Evolutionary conservation across 2,329 filamentous ascomycete genomes (phyloP).

Genomic region (Trichoderma semiorbis): DNA sequence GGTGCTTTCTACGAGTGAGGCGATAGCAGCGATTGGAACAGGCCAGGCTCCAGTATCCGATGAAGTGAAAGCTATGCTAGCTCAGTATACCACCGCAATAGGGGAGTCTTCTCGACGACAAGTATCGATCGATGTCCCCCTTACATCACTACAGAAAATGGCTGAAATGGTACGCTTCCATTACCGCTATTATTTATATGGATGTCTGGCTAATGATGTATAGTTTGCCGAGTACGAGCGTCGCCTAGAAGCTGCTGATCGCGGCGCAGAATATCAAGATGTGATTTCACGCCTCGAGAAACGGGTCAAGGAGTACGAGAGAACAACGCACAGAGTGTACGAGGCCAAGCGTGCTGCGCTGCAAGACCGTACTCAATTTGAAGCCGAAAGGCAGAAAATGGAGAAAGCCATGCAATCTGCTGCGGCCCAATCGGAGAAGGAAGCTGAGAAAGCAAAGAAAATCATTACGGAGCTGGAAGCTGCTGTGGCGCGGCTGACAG

Average conservation of each 20-base stretch:
- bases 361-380: conserved; percentile 47
- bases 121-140: conserved; percentile 28
- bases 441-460: conserved; percentile 37
- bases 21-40: conserved; percentile 21
- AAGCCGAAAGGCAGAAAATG: conserved; percentile 44
- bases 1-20: conserved; percentile 23
- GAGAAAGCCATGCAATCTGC: conserved; percentile 31
- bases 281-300: conserved; percentile 43
- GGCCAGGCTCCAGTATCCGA: conserved; percentile 33
- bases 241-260: conserved; percentile 26
- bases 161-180: conserved; percentile 35
- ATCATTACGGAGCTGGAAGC: conserved; percentile 38
- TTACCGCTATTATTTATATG: not conserved
- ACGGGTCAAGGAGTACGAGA: conserved; percentile 45
- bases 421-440: conserved; percentile 28
- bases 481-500: conserved; percentile 29
- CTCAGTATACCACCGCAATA: conserved; percentile 20
- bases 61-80: conserved; percentile 31
- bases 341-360: conserved; percentile 47
- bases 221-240: conserved; percentile 33
- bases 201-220: not conserved
- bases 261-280: conserved; percentile 37
- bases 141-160: conserved; percentile 38
- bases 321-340: conserved; percentile 44
- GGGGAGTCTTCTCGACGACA: conserved; percentile 20